Evolutionary conservation across 2,329 filamentous ascomycete species (phyloP), one percentile per base, ranked within the genome.

Genomic region (Cephalotrichum gorgonifer): DNA sequence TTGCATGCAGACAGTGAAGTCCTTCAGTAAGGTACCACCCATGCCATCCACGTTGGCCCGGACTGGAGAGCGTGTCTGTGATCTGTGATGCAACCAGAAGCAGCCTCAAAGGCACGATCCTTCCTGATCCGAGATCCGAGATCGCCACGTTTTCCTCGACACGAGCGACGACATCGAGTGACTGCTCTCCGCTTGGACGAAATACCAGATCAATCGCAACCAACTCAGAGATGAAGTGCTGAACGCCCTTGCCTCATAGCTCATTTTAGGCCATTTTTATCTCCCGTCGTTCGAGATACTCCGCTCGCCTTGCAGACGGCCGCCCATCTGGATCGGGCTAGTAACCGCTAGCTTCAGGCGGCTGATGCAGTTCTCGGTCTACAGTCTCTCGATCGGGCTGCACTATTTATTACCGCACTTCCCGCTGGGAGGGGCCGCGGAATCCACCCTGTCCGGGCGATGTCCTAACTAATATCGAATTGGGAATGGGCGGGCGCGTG

Each of bases 71-170:
- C 6, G 35, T 39, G 35, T n/a, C n/a, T 22, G 22, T 20, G 17
- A 31, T 31, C 4, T 20, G 4, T 9, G 15, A 22, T 39, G 7
- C 17, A 9, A 9, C 17, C n/a, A n/a, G 30, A 12, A 14, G 28
- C 20, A 23, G 20, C 22, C 28, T 20, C 25, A 30, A 23, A 17
- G 14, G 23, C 22, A 22, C 30, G 30, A 33, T 33, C 44, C 31
- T 20, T 38, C 45, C 30, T 17, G n/a, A 35, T 26, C 45, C 33
- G 45, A 41, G 31, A 41, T 47, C 33, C 45, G 45, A 28, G 25
- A 39, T 47, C 20, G 23, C 11, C 30, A 31, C 15, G 30, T 39
- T 47, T 47, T 30, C 20, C 41, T n/a, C n/a, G n/a, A n/a, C n/a
- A n/a, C n/a, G n/a, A n/a, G n/a, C n/a, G n/a, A n/a, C n/a, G n/a